phyloP scores from a whole-genome alignment of 441 rosid genomes.

The Jatropha podagrica region DNA sequence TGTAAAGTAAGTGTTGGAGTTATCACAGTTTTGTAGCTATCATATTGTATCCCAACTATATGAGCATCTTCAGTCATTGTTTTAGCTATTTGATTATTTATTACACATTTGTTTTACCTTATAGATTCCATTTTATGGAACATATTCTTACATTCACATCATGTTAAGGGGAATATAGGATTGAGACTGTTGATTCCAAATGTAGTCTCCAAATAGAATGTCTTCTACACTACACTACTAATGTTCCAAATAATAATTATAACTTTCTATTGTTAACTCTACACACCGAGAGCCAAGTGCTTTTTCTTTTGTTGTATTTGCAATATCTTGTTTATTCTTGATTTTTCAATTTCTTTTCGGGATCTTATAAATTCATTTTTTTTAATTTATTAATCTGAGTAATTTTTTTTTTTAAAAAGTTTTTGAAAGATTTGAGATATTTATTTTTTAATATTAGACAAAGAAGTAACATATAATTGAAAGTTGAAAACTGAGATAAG shows the following conservation, averaged over 20 bases:
- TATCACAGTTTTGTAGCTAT: constrained; percentile 40
- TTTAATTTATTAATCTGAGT: too few species aligned
- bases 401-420: too few species aligned
- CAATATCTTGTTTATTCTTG: too few species aligned
- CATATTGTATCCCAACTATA: constrained; percentile 12
- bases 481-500: too few species aligned
- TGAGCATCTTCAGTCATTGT: constrained; percentile 13
- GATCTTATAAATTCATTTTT: too few species aligned
- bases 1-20: constrained; percentile 19
- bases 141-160: neutral
- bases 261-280: neutral
- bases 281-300: neutral
- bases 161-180: neutral
- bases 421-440: too few species aligned
- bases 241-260: neutral
- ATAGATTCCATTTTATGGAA: neutral
- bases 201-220: neutral
- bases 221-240: neutral
- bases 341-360: too few species aligned
- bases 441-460: too few species aligned
- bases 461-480: too few species aligned
- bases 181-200: neutral
- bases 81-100: constrained; percentile 16
- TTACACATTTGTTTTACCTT: constrained; percentile 4
- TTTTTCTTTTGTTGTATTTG: too few species aligned